These are phyloP conservation scores for Hypoxylon sp. DNA, from an alignment of 2,329 filamentous ascomycete genomes.

Conservation along the genomic window DNA sequence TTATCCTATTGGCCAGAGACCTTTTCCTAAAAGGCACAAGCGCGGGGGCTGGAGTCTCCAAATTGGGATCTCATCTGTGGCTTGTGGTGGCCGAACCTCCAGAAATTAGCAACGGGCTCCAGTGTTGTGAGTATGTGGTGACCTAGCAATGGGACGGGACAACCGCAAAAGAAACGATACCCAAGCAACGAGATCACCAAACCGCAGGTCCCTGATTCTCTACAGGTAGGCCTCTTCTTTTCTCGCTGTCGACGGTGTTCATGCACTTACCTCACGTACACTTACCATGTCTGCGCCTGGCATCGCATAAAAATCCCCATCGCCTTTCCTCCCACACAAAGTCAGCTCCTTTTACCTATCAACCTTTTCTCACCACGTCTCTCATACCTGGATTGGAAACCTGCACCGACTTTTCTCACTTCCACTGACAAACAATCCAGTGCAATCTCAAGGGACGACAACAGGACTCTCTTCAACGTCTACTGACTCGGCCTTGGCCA, in stretches of 20 bases:
- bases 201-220: background rate
- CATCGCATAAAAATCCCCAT: conserved; percentile 36
- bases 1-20: conserved; percentile 49
- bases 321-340: conserved; percentile 24
- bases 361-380: conserved; percentile 36
- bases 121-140: conserved; percentile 25
- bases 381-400: background rate
- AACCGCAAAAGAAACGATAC: conserved; percentile 7
- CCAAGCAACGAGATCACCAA: conserved; percentile 44
- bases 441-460: conserved; percentile 6
- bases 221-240: background rate
- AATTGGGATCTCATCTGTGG: conserved; percentile 41
- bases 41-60: conserved; percentile 36
- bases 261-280: background rate
- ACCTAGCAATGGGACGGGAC: conserved; percentile 13
- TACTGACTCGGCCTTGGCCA: conserved; percentile 4
- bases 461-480: background rate
- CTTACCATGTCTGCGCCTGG: background rate
- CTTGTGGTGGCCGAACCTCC: conserved; percentile 48
- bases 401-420: background rate
- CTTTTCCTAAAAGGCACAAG: conserved; percentile 43
- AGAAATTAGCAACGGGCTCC: conserved; percentile 51
- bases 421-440: conserved; percentile 19
- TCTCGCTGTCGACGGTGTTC: background rate
- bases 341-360: conserved; percentile 46